A percentile compares a stretch with the other conserved stretches of the same genome.
Evolutionary conservation across 106 monocot species (phyloP).

Genomic region (Dendrobium huoshanense): DNA sequence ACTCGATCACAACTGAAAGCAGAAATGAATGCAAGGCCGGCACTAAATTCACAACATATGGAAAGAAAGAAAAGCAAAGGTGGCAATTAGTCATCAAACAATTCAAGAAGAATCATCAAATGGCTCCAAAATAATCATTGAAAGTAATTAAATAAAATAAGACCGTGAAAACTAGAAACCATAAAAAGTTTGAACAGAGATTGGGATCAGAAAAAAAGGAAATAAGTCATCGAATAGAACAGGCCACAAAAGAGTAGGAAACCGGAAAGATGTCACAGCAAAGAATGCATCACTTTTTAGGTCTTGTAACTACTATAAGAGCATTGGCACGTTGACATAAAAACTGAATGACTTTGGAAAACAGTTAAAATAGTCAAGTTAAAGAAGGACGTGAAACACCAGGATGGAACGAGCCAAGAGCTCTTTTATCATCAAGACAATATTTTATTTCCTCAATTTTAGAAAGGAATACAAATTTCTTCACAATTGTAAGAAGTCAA

Average conservation of each 20-base stretch:
- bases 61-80: background rate
- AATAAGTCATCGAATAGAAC: too few relatives aligned
- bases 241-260: background rate
- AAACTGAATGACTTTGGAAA: background rate
- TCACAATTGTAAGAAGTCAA: background rate
- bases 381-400: background rate
- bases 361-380: background rate
- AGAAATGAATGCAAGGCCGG: background rate
- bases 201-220: too few relatives aligned
- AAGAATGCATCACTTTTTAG: too few relatives aligned
- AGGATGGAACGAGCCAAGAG: background rate
- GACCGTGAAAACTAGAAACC: too few relatives aligned
- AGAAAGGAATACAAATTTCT: background rate
- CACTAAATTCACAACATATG: background rate
- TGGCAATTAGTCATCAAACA: background rate
- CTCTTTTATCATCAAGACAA: background rate
- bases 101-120: background rate
- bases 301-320: background rate
- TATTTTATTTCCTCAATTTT: background rate
- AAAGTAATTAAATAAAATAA: background rate
- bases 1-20: background rate
- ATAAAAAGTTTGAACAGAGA: too few relatives aligned
- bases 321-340: background rate
- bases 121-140: background rate
- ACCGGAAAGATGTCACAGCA: background rate